Evolutionary conservation across 2,329 filamentous ascomycete genomes (phyloP).

Genomic region (Hypocrella siamensis): DNA sequence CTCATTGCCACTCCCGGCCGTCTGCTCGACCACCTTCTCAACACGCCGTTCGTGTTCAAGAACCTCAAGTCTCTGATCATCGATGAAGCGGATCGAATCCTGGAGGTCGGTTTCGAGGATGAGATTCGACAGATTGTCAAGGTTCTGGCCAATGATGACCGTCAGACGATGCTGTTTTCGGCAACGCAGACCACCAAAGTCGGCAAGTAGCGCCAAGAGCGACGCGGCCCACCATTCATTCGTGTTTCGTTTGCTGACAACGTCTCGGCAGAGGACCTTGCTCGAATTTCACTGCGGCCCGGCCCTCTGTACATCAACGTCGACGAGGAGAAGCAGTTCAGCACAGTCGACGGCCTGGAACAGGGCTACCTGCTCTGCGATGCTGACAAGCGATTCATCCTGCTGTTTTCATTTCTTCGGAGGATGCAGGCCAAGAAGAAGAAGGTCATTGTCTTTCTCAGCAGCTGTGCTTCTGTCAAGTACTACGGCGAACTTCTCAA

Average conservation of each 20-base stretch:
- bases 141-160: conserved; percentile 71
- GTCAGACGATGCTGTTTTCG: conserved; percentile 97
- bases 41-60: conserved; percentile 84
- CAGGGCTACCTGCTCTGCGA: conserved; percentile 94
- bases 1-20: conserved; percentile 88
- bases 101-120: conserved; percentile 96
- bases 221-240: not conserved
- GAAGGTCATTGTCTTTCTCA: conserved; percentile 96
- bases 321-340: conserved; percentile 75
- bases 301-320: conserved; percentile 96
- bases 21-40: conserved; percentile 84
- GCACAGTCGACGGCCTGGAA: conserved; percentile 84
- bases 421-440: conserved; percentile 65
- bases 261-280: conserved; percentile 64
- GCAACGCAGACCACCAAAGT: conserved; percentile 98
- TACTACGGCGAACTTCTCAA: conserved; percentile 93
- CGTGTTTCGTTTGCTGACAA: not conserved
- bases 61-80: conserved; percentile 87
- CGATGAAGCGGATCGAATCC: conserved; percentile 89
- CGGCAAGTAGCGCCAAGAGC: conserved; percentile 9
- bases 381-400: conserved; percentile 79
- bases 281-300: conserved; percentile 78
- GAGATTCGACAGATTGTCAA: conserved; percentile 96
- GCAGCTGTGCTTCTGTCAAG: conserved; percentile 82
- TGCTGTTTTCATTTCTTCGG: conserved; percentile 90